Percentiles rank a stretch among this genome's conserved stretches.
phyloP scores from a whole-genome alignment of 2,329 filamentous ascomycete species.

The Scleromitrula shiraiana region DNA sequence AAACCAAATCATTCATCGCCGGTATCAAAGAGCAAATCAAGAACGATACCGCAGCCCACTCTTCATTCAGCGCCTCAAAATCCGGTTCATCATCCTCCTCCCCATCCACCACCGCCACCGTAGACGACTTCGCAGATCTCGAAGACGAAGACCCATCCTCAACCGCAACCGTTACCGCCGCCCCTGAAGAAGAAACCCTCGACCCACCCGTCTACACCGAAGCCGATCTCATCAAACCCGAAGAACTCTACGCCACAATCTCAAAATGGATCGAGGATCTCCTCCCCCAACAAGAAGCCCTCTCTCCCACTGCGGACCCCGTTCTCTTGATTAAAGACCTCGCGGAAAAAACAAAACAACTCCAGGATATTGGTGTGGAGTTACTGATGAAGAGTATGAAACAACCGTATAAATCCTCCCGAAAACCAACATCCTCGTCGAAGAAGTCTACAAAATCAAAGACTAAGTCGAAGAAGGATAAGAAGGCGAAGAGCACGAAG shows the following conservation, averaged over 20 bases:
- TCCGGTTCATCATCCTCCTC: conserved; percentile 29
- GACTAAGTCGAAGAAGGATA: conserved; percentile 29
- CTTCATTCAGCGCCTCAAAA: conserved; percentile 42
- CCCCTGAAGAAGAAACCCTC: conserved; percentile 41
- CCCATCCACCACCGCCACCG: conserved; percentile 34
- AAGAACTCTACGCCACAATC: conserved; percentile 53
- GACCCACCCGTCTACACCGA: conserved; percentile 61
- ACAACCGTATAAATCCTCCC: conserved; percentile 34
- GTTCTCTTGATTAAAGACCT: conserved; percentile 67
- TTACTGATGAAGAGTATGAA: conserved; percentile 62
- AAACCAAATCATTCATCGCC: conserved; percentile 61
- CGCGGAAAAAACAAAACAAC: conserved; percentile 56
- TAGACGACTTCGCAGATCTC: conserved; percentile 58
- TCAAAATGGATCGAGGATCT: conserved; percentile 69
- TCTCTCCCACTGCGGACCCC: conserved; percentile 64
- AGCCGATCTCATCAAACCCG: conserved; percentile 61
- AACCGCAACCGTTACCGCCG: conserved; percentile 25
- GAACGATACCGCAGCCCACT: conserved; percentile 53
- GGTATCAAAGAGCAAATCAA: conserved; percentile 67
- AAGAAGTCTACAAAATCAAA: conserved; percentile 24
- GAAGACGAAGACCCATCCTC: conserved; percentile 57
- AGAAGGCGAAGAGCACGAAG: conserved; percentile 28
- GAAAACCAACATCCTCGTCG: conserved; percentile 25
- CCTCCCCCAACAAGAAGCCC: conserved; percentile 60
- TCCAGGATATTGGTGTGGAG: conserved; percentile 63